Evolutionary conservation across 306 rosid species (phyloP).

Genomic region (Parietaria judaica): DNA sequence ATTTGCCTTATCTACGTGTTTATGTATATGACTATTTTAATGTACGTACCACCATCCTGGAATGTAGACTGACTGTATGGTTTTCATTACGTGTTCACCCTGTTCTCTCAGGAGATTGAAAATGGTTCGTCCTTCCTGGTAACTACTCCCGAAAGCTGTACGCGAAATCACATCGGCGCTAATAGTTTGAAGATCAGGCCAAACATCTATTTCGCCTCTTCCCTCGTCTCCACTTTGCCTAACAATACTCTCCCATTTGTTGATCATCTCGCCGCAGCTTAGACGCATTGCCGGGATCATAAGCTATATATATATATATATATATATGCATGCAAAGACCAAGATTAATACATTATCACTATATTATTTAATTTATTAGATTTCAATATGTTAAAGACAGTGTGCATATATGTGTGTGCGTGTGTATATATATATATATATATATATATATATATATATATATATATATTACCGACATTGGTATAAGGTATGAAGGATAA

Average conservation of each 20-base stretch:
- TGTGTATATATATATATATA: no score
- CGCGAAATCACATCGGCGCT: conserved; percentile 31
- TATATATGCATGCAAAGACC: not conserved
- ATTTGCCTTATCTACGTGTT: no score
- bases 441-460: no score
- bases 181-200: conserved; percentile 25
- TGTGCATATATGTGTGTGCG: no score
- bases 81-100: not conserved
- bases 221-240: not conserved
- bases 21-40: no score
- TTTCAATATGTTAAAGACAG: no score
- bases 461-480: no score
- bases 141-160: conserved; percentile 41
- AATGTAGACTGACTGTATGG: conserved; percentile 7
- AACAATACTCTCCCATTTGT: conserved; percentile 21
- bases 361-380: no score
- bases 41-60: conserved; percentile 35
- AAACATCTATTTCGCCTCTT: conserved; percentile 23
- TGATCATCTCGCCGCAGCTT: conserved; percentile 24
- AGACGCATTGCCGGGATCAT: conserved; percentile 9
- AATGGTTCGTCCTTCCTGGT: conserved; percentile 26
- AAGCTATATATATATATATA: not conserved
- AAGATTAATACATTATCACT: no score
- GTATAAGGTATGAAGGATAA: no score
- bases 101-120: conserved; percentile 28